Base-by-base conservation (phyloP, 192 early-diverging fungal species). In the Coemansia sp. region DNA sequence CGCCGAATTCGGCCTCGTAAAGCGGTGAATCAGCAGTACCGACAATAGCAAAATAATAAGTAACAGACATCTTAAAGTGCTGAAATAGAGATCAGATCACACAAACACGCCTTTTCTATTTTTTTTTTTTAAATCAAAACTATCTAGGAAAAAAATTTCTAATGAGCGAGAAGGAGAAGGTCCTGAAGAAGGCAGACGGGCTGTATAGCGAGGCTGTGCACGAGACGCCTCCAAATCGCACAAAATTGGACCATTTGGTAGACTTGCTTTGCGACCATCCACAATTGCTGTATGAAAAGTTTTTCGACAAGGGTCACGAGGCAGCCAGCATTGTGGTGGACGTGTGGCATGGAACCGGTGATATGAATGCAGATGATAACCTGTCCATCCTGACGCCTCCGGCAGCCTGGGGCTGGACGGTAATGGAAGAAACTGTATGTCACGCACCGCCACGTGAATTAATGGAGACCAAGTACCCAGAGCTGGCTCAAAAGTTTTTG, bases 21-120 rank as follows among this genome's bases (percentile, higher is more conserved):
- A 99, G 79, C 26, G 97, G 97, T 61, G 90, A 91, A 79, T 99
- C 97, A 31, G 88, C 84, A 42, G 91, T 88, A 5, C 96, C 94
- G 38, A 98, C 89, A 57, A 98, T 93, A 41, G 81, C 90, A 84
- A 98, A 96, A 65, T 94, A 96, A 46, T 81, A 90, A 15, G 81
- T 63, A 10, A 56, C 14, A 15, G 61, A 54, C 61, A 70, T 59
- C 45, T n/a, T 19, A 30, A n/a, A 15, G 5, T 2, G 19, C 19
- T 28, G 21, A 59, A 40, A 13, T 4, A 49, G 18, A 59, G 53
- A 42, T 39, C 53, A 42, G n/a, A 55, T 30, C 26, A 15, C 18
- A 26, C 9, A 11, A 41, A 28, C 5, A 12, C 2, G 3, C 9
- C 15, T 52, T 39, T 5, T 53, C 16, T 53, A 2, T 20, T 39